A percentile compares a stretch with the other conserved stretches of the same genome.
phyloP scores from a whole-genome alignment of 202 grass and related monocot genomes.

The Hordeum pubiflorum region DNA sequence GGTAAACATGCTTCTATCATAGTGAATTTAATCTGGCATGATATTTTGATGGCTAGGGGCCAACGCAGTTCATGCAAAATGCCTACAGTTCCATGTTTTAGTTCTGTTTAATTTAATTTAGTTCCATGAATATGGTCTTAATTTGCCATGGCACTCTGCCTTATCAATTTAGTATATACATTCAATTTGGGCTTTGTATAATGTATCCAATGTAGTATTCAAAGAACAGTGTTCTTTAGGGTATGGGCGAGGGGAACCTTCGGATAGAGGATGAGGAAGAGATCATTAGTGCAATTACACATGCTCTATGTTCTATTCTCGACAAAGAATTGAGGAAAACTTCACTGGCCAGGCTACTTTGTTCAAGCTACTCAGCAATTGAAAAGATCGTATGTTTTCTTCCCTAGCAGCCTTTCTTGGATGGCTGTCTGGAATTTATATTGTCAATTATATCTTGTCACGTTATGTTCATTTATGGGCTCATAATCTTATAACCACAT shows the following conservation, averaged over 20 bases:
- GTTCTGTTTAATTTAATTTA: not conserved
- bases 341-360: constrained; percentile 74
- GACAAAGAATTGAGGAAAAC: constrained; percentile 73
- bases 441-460: not conserved
- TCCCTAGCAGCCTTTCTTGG: not conserved
- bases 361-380: constrained; percentile 60
- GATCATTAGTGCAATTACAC: constrained; percentile 69
- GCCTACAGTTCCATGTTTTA: not conserved
- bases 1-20: constrained; percentile 37
- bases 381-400: constrained; percentile 77
- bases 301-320: constrained; percentile 53
- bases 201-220: constrained; percentile 17
- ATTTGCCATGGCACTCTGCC: not conserved
- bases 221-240: constrained; percentile 43
- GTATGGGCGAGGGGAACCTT: constrained; percentile 63
- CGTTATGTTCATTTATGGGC: not conserved
- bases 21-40: not conserved
- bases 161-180: not conserved
- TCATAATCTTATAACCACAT: not conserved
- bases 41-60: not conserved
- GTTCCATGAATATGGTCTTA: not conserved
- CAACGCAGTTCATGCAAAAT: not conserved
- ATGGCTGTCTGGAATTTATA: constrained; percentile 1
- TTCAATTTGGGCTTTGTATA: constrained; percentile 2
- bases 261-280: constrained; percentile 81